Conservation (phyloP, 2,329 filamentous ascomycete species). For the Chalaropsis thielavioides region DNA sequence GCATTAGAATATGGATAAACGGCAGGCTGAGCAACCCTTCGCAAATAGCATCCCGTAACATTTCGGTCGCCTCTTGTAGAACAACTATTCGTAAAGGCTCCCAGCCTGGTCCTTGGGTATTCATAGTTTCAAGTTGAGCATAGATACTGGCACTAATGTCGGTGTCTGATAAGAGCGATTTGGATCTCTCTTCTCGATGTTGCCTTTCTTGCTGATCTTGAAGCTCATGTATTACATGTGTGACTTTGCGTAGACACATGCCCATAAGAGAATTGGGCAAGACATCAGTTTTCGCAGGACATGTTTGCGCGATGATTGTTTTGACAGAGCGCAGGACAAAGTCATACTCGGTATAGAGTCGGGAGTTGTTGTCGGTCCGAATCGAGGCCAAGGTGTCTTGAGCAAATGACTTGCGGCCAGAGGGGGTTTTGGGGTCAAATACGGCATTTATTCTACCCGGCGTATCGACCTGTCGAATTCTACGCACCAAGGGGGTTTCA, state of each 20-base stretch:
- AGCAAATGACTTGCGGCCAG: neutral
- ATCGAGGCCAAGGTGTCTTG: constrained; percentile 1
- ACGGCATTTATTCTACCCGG: neutral
- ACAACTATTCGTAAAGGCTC: constrained; percentile 25
- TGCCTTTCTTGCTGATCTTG: constrained; percentile 16
- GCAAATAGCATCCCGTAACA: constrained; percentile 23
- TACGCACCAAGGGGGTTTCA: constrained; percentile 23
- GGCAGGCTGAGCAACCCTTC: constrained; percentile 23
- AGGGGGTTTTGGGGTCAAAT: constrained; percentile 5
- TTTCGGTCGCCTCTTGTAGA: constrained; percentile 24
- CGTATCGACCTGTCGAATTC: constrained; percentile 20
- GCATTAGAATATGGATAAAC: constrained; percentile 21
- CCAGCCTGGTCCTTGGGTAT: constrained; percentile 23
- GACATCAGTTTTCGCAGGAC: neutral
- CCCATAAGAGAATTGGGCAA: constrained; percentile 24
- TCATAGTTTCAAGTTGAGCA: constrained; percentile 25
- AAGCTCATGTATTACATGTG: constrained; percentile 8
- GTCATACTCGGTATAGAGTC: constrained; percentile 15
- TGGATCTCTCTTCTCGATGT: constrained; percentile 23
- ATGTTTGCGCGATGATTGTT: constrained; percentile 1
- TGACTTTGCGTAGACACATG: constrained; percentile 25
- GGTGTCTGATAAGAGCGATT: neutral
- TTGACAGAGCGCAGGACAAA: constrained; percentile 12
- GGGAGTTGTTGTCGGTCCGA: neutral
- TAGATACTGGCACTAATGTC: constrained; percentile 24